These are phyloP conservation scores for Debaryomyces tyrocola DNA, from an alignment of 805 yeast species.

Conservation along the genomic window DNA sequence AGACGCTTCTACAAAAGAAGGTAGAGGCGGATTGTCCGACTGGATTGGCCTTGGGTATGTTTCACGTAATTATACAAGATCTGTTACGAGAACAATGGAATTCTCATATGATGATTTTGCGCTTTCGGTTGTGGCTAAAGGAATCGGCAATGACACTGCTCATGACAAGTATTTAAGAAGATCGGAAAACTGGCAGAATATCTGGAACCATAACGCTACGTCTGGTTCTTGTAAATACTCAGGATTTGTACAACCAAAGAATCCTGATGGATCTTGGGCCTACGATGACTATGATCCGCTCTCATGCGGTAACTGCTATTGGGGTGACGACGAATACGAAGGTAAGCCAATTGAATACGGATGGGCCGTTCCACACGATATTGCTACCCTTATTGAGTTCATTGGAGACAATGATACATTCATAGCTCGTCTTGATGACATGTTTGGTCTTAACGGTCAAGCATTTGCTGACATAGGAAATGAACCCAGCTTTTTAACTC, in stretches of 20 bases:
- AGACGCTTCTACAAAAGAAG: conserved; percentile 29
- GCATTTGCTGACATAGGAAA: conserved; percentile 34
- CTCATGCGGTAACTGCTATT: conserved; percentile 33
- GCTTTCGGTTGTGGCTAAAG: conserved; percentile 30
- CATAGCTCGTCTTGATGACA: conserved; percentile 29
- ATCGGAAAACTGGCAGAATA: conserved; percentile 34
- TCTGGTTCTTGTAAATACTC: conserved; percentile 16
- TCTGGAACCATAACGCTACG: conserved; percentile 31
- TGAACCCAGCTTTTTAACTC: conserved; percentile 38
- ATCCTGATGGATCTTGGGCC: conserved; percentile 27
- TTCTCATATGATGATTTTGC: conserved; percentile 38
- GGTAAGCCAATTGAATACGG: conserved; percentile 35
- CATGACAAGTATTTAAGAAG: conserved; percentile 27
- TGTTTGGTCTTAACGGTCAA: conserved; percentile 29
- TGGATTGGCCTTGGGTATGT: conserved; percentile 33
- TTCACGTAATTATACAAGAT: conserved; percentile 29
- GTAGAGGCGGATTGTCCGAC: conserved; percentile 35
- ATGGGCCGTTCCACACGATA: conserved; percentile 36
- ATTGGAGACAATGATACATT: conserved; percentile 27
- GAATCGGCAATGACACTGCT: conserved; percentile 20
- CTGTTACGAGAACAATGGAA: conserved; percentile 36
- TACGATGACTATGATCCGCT: conserved; percentile 25
- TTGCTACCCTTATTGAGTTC: conserved; percentile 21
- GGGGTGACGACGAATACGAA: conserved; percentile 34
- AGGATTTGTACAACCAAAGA: conserved; percentile 35